Percentiles rank a stretch among this genome's conserved stretches.
These are phyloP conservation scores for Rhizoctonia solani DNA, from an alignment of 1,284 basidiomycete genomes.

Conservation along the genomic window DNA sequence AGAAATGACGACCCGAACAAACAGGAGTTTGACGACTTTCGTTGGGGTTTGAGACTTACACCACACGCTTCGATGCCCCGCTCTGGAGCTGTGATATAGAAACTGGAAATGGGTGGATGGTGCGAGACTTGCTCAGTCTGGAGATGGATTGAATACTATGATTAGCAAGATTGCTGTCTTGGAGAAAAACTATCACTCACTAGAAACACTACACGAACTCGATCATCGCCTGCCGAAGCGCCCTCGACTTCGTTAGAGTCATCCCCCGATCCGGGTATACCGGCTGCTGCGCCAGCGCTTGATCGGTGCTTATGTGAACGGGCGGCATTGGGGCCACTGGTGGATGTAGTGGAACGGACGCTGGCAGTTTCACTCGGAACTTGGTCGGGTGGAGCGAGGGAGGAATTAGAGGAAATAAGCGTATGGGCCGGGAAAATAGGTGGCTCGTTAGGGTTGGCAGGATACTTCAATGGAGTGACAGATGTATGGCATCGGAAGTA, in stretches of 20 bases:
- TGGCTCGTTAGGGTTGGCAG: slow-evolving; percentile 47
- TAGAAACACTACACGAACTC: slow-evolving; percentile 68
- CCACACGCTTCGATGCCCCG: slow-evolving; percentile 74
- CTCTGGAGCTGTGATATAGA: slow-evolving; percentile 76
- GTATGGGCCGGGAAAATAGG: slow-evolving; percentile 48
- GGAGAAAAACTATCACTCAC: slow-evolving; percentile 42
- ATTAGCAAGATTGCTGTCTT: neutral
- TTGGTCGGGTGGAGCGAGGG: slow-evolving; percentile 9
- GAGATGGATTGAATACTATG: neutral
- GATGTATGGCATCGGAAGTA: slow-evolving; percentile 91
- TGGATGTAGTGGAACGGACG: slow-evolving; percentile 51
- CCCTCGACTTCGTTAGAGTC: slow-evolving; percentile 48
- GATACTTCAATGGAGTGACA: slow-evolving; percentile 62
- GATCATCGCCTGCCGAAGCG: slow-evolving; percentile 48
- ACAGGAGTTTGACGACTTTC: neutral
- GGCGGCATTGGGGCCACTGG: slow-evolving; percentile 36
- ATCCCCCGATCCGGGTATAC: slow-evolving; percentile 24
- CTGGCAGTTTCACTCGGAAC: slow-evolving; percentile 55
- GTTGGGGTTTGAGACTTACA: slow-evolving; percentile 37
- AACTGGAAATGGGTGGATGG: slow-evolving; percentile 94
- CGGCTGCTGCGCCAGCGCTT: neutral
- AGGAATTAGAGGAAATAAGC: slow-evolving; percentile 42
- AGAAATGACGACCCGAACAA: neutral
- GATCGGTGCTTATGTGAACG: slow-evolving; percentile 7
- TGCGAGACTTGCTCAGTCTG: slow-evolving; percentile 88